Evolutionary conservation across 2,329 filamentous ascomycete species (phyloP).

Genomic region (Colletotrichum orbiculare): DNA sequence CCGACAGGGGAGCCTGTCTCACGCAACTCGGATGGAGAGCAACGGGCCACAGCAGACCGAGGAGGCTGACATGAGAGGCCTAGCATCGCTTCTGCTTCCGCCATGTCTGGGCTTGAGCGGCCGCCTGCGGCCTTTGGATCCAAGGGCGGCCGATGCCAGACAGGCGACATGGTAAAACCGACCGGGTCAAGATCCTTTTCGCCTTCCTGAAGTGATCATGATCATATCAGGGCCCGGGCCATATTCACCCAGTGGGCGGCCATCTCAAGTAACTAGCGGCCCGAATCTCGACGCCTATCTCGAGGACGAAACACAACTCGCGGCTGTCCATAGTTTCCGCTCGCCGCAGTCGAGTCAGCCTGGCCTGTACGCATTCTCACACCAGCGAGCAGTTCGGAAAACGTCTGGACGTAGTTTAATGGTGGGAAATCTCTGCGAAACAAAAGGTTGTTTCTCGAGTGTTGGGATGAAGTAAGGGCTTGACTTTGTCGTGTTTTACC

Average conservation of each 20-base stretch:
- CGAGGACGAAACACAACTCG: too few species aligned
- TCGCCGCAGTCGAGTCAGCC: too few species aligned
- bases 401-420: conserved; percentile 1
- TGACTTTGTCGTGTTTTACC: background rate
- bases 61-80: conserved; percentile 3
- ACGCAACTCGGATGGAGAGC: background rate
- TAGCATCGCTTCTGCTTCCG: conserved; percentile 1
- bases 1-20: background rate
- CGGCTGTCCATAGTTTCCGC: too few species aligned
- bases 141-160: conserved; percentile 17
- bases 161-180: conserved; percentile 8
- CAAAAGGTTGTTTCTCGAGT: conserved; percentile 20
- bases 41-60: conserved; percentile 9
- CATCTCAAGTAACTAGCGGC: too few species aligned
- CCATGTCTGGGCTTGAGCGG: background rate
- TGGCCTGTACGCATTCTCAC: too few species aligned
- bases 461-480: conserved; percentile 27
- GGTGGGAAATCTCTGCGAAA: conserved; percentile 16
- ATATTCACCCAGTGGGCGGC: too few species aligned
- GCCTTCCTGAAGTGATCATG: conserved; percentile 2
- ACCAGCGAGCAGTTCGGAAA: too few species aligned
- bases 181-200: background rate
- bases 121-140: conserved; percentile 1
- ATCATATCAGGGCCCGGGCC: background rate
- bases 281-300: too few species aligned